Evolutionary conservation across 176 grass and related monocot genomes (phyloP).

Genomic region (Miscanthus lutarioriparius): DNA sequence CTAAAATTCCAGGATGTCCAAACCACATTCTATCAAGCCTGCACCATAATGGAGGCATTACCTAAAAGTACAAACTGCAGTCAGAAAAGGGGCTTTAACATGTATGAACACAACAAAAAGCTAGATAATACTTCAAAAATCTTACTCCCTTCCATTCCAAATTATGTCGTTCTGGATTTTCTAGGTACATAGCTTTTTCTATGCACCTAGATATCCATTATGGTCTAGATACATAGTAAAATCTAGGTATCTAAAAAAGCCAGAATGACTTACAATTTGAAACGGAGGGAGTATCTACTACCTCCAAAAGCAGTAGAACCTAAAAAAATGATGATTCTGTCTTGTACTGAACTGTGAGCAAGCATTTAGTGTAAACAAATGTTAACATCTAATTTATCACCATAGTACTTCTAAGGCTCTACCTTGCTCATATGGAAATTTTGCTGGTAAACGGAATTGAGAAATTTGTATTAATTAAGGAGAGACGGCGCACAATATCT

Average conservation of each 20-base stretch:
- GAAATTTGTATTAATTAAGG: constrained; percentile 9
- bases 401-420: background rate
- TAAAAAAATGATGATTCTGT: background rate
- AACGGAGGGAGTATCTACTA: background rate
- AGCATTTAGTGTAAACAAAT: background rate
- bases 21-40: constrained; percentile 98
- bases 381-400: background rate
- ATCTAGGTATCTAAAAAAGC: background rate
- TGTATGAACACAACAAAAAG: background rate
- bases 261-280: background rate
- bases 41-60: constrained; percentile 99
- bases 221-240: background rate
- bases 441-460: background rate
- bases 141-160: background rate
- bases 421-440: background rate
- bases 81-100: constrained; percentile 37
- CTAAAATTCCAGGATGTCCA: constrained; percentile 91
- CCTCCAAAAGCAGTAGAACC: background rate
- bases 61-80: constrained; percentile 60
- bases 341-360: background rate
- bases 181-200: background rate
- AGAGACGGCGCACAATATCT: background rate
- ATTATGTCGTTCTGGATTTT: background rate
- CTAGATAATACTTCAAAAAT: constrained; percentile 12
- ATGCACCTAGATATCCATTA: background rate